Percentiles rank a stretch among this genome's conserved stretches.
These are phyloP conservation scores for Neocatenulostroma microsporum DNA, from an alignment of 2,329 filamentous ascomycete genomes.

Conservation along the genomic window DNA sequence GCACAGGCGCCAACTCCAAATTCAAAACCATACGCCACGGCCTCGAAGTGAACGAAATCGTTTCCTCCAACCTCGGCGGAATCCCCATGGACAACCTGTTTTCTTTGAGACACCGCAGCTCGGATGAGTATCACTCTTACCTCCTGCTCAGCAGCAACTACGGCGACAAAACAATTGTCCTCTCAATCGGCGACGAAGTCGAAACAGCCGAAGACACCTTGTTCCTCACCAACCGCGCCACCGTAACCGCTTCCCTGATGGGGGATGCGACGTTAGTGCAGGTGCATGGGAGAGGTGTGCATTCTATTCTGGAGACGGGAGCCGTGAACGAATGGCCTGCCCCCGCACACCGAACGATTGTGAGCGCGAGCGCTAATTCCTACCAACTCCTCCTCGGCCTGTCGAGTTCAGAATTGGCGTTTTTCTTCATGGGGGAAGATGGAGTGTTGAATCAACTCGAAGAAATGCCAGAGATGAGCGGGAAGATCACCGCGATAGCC, in stretches of 20 bases:
- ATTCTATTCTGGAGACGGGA: slow-evolving; percentile 71
- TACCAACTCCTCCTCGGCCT: slow-evolving; percentile 88
- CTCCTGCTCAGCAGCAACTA: slow-evolving; percentile 63
- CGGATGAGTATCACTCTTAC: slow-evolving; percentile 84
- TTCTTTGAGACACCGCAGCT: slow-evolving; percentile 79
- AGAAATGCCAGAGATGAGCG: slow-evolving; percentile 89
- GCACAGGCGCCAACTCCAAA: slow-evolving; percentile 77
- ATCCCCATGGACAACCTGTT: slow-evolving; percentile 54
- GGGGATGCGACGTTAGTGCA: slow-evolving; percentile 90
- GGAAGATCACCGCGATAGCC: slow-evolving; percentile 90
- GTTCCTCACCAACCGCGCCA: slow-evolving; percentile 81
- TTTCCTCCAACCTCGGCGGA: slow-evolving; percentile 22
- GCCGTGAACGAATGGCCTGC: slow-evolving; percentile 88
- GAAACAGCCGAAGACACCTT: slow-evolving; percentile 92
- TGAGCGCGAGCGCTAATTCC: slow-evolving; percentile 87
- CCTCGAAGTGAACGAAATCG: slow-evolving; percentile 71
- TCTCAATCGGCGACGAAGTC: slow-evolving; percentile 94
- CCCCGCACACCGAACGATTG: slow-evolving; percentile 89
- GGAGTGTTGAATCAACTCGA: slow-evolving; percentile 69
- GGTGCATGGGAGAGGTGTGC: slow-evolving; percentile 91
- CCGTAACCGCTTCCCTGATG: slow-evolving; percentile 85
- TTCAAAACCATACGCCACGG: slow-evolving; percentile 92
- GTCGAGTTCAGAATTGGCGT: slow-evolving; percentile 93
- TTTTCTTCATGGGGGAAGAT: slow-evolving; percentile 94
- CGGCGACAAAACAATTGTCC: slow-evolving; percentile 61